Percentiles rank a stretch among this genome's conserved stretches.
phyloP scores from a whole-genome alignment of 345 rosid genomes.

The Aethionema arabicum region DNA sequence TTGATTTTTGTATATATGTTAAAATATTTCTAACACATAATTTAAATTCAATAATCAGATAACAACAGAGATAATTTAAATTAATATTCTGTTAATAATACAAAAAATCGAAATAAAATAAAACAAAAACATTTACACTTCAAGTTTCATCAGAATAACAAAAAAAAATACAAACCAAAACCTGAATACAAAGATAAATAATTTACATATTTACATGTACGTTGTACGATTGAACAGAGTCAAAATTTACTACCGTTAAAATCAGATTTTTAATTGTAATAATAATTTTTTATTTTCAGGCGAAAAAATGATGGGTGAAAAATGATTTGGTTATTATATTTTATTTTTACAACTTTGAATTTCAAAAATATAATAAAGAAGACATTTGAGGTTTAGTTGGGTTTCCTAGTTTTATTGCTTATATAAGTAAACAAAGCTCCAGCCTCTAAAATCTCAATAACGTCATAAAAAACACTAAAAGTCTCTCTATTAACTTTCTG shows the following conservation, averaged over 20 bases:
- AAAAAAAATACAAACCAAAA: no score
- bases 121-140: background rate
- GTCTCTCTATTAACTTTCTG: constrained; percentile 16
- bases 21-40: no score
- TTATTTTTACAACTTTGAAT: background rate
- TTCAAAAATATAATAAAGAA: background rate
- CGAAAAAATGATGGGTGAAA: background rate
- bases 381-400: constrained; percentile 23
- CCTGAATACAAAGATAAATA: no score
- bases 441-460: constrained; percentile 24
- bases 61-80: no score
- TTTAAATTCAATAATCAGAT: no score
- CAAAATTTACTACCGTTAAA: constrained; percentile 17
- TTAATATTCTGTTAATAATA: no score
- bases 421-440: constrained; percentile 31
- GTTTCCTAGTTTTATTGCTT: constrained; percentile 27
- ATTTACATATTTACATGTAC: background rate
- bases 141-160: background rate
- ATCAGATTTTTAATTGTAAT: constrained; percentile 17
- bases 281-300: constrained; percentile 14
- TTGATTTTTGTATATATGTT: no score
- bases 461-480: constrained; percentile 24
- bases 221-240: constrained; percentile 11
- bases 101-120: no score
- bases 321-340: background rate